Evolutionary conservation across 352 stramenopile genomes (phyloP), one percentile per base, ranked within the genome.

Genomic region (Phytophthora citrophthora): DNA sequence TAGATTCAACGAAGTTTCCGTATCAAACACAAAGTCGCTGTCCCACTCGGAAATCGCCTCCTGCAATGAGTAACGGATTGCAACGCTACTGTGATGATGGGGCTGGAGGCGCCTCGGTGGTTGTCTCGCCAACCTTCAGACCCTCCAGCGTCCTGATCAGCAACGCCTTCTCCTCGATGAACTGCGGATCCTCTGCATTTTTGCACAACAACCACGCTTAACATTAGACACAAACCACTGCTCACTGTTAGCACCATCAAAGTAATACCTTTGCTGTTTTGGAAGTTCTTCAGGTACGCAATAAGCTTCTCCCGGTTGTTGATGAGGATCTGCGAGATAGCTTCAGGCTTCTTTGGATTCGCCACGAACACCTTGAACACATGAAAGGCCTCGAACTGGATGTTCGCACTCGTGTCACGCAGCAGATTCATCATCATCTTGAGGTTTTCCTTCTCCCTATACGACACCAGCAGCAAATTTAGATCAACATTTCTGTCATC

Each of bases 301-400:
- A 99, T 94, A n/a, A 99, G 86, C 75, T 99, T 99, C 20, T 95
- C 87, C 31, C 95, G 90, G 81, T 99, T 99, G 73, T 97, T 96
- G 54, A 94, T 81, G 31, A 99, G 76, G 68, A 99, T 99, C 60
- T 98, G 94, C 15, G 86, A 86, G 48, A 99, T 97, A 26, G 97
- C 84, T 47, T 94, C 86, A 27, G 96, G 94, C 68, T 99, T 99
- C 59, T 97, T 95, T 7, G 97, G 97, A 86, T 99, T 99, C n/a
- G 97, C 97, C 5, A 99, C 97, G 79, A 99, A 99, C 24, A 99
- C 97, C 78, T 99, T 99, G 81, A 99, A 99, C 13, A 99, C 97
- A 72, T 99, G 97, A 72, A 99, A 99, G 16, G 97, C 96, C 71
- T 99, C 97, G 38, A 99, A 96, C 61, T 98, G 98, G 60, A 99